Evolutionary conservation across 1,284 basidiomycete genomes (phyloP).

Genomic region (Ganoderma leucocontextum): DNA sequence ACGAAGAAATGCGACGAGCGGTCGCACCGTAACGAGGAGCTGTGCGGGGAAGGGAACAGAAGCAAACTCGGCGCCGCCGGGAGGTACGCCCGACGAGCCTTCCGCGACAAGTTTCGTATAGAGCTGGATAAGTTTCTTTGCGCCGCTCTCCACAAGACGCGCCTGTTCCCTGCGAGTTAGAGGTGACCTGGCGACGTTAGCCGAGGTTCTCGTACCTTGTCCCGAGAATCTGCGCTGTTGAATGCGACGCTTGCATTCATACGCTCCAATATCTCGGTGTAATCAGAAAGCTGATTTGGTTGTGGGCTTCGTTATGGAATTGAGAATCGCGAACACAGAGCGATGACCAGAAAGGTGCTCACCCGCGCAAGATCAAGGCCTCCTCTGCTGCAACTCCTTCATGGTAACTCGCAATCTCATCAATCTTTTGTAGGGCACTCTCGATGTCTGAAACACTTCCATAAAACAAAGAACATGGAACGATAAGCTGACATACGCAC

Average conservation of each 20-base stretch:
- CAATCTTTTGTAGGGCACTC: slow-evolving; percentile 76
- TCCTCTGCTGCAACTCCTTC: slow-evolving; percentile 83
- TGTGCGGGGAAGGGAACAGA: slow-evolving; percentile 62
- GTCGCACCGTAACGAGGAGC: slow-evolving; percentile 61
- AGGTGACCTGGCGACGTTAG: slow-evolving; percentile 5
- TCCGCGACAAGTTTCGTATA: slow-evolving; percentile 85
- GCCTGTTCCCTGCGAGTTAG: slow-evolving; percentile 52
- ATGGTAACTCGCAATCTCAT: slow-evolving; percentile 77
- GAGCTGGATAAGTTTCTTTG: slow-evolving; percentile 79
- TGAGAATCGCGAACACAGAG: background rate
- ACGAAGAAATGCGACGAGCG: slow-evolving; percentile 73
- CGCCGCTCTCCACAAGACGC: slow-evolving; percentile 79
- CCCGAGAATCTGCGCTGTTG: slow-evolving; percentile 65
- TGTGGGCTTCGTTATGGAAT: slow-evolving; percentile 60
- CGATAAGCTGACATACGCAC: slow-evolving; percentile 49
- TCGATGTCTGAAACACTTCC: slow-evolving; percentile 70
- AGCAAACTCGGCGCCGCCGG: slow-evolving; percentile 65
- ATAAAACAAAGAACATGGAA: background rate
- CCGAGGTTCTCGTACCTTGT: slow-evolving; percentile 56
- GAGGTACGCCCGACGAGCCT: slow-evolving; percentile 74
- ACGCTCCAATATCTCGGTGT: slow-evolving; percentile 75
- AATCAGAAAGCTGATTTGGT: slow-evolving; percentile 65
- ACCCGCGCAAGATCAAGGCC: slow-evolving; percentile 80
- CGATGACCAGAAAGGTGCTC: slow-evolving; percentile 31
- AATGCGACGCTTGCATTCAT: slow-evolving; percentile 83